Base-by-base conservation (phyloP, 768 basidiomycete species). In the Leccinum imitatum region DNA sequence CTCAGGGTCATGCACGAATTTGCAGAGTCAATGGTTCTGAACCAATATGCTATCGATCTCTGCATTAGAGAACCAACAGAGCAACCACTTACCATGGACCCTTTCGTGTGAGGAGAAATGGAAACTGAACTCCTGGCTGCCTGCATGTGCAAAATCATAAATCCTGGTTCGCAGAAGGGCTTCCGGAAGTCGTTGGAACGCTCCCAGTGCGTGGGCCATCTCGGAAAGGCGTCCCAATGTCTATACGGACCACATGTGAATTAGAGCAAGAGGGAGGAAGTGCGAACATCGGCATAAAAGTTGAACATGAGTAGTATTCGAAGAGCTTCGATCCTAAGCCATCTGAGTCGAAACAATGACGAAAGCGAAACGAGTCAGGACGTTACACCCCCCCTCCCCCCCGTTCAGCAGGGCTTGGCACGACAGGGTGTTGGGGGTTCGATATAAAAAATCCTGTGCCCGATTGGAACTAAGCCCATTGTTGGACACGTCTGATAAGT, bases 41-140 rank as follows among this genome's bases (percentile, higher is more conserved):
- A 48, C 44, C 33, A 48, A 48, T 50, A 50, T 31, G 56, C 50
- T 55, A 63, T 61, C 60, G 58, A 63, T 65, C 52, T 51, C 53
- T 56, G 59, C 35, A 50, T 41, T 41, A 50, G 59, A 60, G 41
- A 61, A 47, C 31, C 27, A 27, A 37, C 27, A 57, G 53, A 54
- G 62, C 17, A 65, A 47, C 13, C 50, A 46, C 57, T 59, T 51
- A 59, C 50, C 11, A 21, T 19, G n/a, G 9, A 46, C 61, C 56
- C n/a, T 56, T 19, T 44, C 39, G 41, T 39, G 53, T 58, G 63
- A 25, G 37, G 37, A 58, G 25, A 41, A 56, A 53, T 31, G 47
- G 31, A 50, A 37, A 53, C 30, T 50, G 58, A 50, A 23, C 35
- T 17, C 35, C 57, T 31, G 23, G 41, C 48, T 57, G 50, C 23